Percentiles rank a stretch among this genome's conserved stretches.
Evolutionary conservation across 2,329 filamentous ascomycete genomes (phyloP).

Genomic region (Epichloe typhina): DNA sequence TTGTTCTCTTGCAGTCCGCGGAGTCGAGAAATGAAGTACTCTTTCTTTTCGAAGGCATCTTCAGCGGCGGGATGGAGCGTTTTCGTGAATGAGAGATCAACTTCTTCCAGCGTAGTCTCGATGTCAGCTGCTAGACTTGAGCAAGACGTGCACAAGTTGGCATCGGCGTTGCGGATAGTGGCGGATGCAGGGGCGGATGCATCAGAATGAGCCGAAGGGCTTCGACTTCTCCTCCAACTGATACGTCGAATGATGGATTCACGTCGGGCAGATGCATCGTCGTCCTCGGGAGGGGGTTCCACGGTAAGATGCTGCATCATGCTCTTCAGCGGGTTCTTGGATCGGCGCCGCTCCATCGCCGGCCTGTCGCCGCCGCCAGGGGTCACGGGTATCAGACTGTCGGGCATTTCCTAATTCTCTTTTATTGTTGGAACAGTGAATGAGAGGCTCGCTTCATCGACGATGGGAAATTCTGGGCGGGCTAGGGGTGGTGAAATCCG

Average conservation of each 20-base stretch:
- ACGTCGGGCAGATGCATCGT: slow-evolving; percentile 16
- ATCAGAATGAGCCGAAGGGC: slow-evolving; percentile 22
- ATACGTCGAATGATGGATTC: slow-evolving; percentile 22
- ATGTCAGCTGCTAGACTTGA: slow-evolving; percentile 21
- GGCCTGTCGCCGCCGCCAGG: slow-evolving; percentile 13
- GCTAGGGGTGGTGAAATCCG: too few species aligned
- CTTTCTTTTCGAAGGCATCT: slow-evolving; percentile 19
- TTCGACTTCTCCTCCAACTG: slow-evolving; percentile 23
- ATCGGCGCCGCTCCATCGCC: slow-evolving; percentile 18
- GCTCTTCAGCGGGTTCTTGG: slow-evolving; percentile 21
- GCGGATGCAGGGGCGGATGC: slow-evolving; percentile 8
- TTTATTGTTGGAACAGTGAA: not conserved
- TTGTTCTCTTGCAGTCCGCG: slow-evolving; percentile 19
- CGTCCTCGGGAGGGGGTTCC: slow-evolving; percentile 16
- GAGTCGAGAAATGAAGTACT: slow-evolving; percentile 16
- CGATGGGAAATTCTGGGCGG: not conserved
- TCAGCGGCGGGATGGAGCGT: slow-evolving; percentile 16
- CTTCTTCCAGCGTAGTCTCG: slow-evolving; percentile 19
- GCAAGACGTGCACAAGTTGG: slow-evolving; percentile 18
- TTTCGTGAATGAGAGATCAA: slow-evolving; percentile 17
- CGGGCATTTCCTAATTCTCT: slow-evolving; percentile 12
- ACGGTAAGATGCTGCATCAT: slow-evolving; percentile 26
- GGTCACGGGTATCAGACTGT: slow-evolving; percentile 14
- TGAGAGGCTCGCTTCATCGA: not conserved
- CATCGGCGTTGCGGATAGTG: slow-evolving; percentile 15